A percentile compares a stretch with the other conserved stretches of the same genome.
Evolutionary conservation across 2,329 filamentous ascomycete species (phyloP).

Genomic region (Fusarium ramigenum): DNA sequence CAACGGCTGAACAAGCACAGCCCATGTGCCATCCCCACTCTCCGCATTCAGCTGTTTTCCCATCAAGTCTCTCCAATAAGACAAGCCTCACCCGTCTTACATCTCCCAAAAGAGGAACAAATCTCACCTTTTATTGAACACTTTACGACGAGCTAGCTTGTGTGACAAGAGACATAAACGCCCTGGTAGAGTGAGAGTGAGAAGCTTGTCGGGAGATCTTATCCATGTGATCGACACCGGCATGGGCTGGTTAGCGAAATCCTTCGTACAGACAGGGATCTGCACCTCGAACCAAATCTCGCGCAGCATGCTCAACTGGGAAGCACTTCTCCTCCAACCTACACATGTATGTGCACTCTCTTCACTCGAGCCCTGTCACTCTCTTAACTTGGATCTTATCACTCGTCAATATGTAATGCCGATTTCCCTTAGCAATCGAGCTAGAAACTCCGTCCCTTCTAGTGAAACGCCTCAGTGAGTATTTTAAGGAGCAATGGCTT

Average conservation of each 20-base stretch:
- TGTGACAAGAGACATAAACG: neutral
- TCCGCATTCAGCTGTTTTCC: constrained; percentile 18
- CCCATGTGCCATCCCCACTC: constrained; percentile 8
- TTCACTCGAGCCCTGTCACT: neutral
- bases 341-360: too few species aligned
- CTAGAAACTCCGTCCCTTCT: neutral
- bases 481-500: neutral
- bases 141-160: neutral
- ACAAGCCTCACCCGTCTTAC: neutral
- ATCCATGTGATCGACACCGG: constrained; percentile 13
- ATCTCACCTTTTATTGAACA: neutral
- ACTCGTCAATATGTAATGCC: neutral
- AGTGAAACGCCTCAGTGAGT: constrained; percentile 1
- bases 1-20: constrained; percentile 26
- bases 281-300: constrained; percentile 23
- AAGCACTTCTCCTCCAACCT: neutral
- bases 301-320: constrained; percentile 17
- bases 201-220: neutral
- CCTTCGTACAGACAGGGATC: constrained; percentile 8
- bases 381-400: too few species aligned
- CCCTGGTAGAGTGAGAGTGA: neutral
- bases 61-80: neutral
- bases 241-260: constrained; percentile 4
- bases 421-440: too few species aligned
- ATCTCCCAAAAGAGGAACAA: neutral